A percentile compares a stretch with the other conserved stretches of the same genome.
Conservation (phyloP, 306 rosid species). For the Malus sieversii region DNA sequence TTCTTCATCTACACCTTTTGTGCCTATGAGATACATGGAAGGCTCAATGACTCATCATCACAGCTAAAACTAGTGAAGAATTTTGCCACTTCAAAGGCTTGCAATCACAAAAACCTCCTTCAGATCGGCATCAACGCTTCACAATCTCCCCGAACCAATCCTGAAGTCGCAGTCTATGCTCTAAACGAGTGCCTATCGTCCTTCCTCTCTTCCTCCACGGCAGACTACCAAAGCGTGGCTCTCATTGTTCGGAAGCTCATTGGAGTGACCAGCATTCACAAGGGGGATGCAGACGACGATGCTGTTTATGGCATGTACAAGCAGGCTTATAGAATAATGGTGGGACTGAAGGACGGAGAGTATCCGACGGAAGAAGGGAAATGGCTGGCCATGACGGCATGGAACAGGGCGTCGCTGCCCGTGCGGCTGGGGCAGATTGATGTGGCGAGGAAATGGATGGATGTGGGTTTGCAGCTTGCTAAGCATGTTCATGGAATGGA, state of each 20-base stretch:
- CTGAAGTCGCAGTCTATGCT: slow-evolving; percentile 67
- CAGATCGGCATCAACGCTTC: slow-evolving; percentile 71
- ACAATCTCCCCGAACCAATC: slow-evolving; percentile 60
- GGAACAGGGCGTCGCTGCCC: slow-evolving; percentile 86
- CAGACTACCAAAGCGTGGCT: slow-evolving; percentile 66
- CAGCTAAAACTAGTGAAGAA: slow-evolving; percentile 51
- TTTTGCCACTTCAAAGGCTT: slow-evolving; percentile 58
- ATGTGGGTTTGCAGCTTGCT: slow-evolving; percentile 64
- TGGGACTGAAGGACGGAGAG: slow-evolving; percentile 80
- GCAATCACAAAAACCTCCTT: slow-evolving; percentile 65
- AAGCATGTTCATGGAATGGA: slow-evolving; percentile 80
- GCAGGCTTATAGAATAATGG: slow-evolving; percentile 72
- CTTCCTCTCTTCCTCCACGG: slow-evolving; percentile 60
- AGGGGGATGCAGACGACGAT: slow-evolving; percentile 76
- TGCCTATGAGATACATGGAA: slow-evolving; percentile 69
- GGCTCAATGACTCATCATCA: slow-evolving; percentile 57
- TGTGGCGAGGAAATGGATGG: slow-evolving; percentile 79
- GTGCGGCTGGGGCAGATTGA: slow-evolving; percentile 75
- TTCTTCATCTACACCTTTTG: slow-evolving; percentile 61
- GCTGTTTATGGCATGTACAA: slow-evolving; percentile 62
- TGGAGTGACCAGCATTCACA: slow-evolving; percentile 52
- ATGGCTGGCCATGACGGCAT: slow-evolving; percentile 93
- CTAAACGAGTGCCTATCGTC: slow-evolving; percentile 73
- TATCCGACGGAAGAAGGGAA: slow-evolving; percentile 86
- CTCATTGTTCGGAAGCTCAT: slow-evolving; percentile 72